These are phyloP conservation scores for Solanum sitiens DNA, from an alignment of 257 asterid species.

Conservation along the genomic window DNA sequence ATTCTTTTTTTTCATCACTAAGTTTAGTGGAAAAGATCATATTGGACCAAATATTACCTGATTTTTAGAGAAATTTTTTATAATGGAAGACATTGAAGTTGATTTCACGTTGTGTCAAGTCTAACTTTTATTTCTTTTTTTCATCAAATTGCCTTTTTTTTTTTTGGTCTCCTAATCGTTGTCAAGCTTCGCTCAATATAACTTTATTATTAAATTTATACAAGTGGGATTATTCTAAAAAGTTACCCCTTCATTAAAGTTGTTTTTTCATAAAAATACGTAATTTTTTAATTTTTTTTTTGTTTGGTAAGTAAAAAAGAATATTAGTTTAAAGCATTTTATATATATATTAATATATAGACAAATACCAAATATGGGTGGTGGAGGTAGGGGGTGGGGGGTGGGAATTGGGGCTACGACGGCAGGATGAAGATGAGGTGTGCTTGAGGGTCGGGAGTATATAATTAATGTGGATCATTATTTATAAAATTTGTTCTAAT, in stretches of 20 bases:
- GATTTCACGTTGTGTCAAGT: not conserved
- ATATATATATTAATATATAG: no score
- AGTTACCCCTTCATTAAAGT: not conserved
- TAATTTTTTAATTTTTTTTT: not conserved
- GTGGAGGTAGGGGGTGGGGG: not conserved
- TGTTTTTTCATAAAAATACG: not conserved
- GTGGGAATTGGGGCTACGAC: no score
- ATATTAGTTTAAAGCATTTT: not conserved
- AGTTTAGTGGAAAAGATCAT: not conserved
- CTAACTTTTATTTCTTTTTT: not conserved
- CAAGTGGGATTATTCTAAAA: not conserved
- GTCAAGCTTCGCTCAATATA: not conserved
- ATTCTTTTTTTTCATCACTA: not conserved
- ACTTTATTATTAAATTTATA: not conserved
- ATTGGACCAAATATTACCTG: not conserved
- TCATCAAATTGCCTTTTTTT: not conserved
- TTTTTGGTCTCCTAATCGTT: not conserved
- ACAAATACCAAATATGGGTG: not conserved
- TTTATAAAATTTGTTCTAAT: not conserved
- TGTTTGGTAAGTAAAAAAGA: not conserved
- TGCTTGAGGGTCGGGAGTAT: rapidly evolving
- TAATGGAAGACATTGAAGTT: not conserved
- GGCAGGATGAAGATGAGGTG: not conserved
- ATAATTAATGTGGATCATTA: not conserved
- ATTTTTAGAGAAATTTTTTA: no score